phyloP scores from a whole-genome alignment of 2,329 filamentous ascomycete species.

The Cyphellophora attinorum region DNA sequence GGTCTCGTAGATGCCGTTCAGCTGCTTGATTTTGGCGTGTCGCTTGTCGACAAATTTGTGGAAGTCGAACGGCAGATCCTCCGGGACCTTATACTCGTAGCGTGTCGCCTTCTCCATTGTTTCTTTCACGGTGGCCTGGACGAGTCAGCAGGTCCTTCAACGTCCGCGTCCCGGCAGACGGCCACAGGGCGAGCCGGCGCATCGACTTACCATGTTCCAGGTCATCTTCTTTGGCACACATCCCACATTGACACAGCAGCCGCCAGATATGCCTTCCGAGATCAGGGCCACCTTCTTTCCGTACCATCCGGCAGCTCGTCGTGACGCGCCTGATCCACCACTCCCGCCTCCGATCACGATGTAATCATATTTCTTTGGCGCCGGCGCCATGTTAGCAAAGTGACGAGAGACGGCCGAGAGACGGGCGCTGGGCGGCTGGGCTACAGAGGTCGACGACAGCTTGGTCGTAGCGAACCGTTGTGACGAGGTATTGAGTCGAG shows the following conservation, averaged over 20 bases:
- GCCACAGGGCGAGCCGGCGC: slow-evolving; percentile 24
- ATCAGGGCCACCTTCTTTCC: slow-evolving; percentile 41
- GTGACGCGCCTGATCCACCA: slow-evolving; percentile 40
- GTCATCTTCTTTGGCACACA: slow-evolving; percentile 21
- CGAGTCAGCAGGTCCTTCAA: no score
- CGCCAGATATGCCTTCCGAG: slow-evolving; percentile 38
- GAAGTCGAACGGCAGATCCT: slow-evolving; percentile 34
- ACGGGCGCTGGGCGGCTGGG: slow-evolving; percentile 22
- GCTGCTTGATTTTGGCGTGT: slow-evolving; percentile 33
- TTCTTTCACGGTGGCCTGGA: slow-evolving; percentile 39
- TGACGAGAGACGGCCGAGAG: slow-evolving; percentile 32
- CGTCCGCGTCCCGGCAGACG: slow-evolving; percentile 45
- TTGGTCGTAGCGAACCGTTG: no score
- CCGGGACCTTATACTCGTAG: slow-evolving; percentile 39
- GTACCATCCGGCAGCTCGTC: slow-evolving; percentile 43
- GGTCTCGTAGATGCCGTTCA: slow-evolving; percentile 40
- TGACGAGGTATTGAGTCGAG: no score
- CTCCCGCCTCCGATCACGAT: slow-evolving; percentile 47
- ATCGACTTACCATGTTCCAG: no score
- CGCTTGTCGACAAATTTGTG: slow-evolving; percentile 38
- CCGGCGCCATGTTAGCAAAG: slow-evolving; percentile 37
- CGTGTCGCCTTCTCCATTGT: slow-evolving; percentile 33
- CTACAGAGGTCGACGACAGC: slow-evolving; percentile 4
- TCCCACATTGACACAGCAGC: slow-evolving; percentile 46
- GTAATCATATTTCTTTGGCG: slow-evolving; percentile 42